These are phyloP conservation scores for Suillus plorans DNA, from an alignment of 768 basidiomycete species.

Conservation along the genomic window DNA sequence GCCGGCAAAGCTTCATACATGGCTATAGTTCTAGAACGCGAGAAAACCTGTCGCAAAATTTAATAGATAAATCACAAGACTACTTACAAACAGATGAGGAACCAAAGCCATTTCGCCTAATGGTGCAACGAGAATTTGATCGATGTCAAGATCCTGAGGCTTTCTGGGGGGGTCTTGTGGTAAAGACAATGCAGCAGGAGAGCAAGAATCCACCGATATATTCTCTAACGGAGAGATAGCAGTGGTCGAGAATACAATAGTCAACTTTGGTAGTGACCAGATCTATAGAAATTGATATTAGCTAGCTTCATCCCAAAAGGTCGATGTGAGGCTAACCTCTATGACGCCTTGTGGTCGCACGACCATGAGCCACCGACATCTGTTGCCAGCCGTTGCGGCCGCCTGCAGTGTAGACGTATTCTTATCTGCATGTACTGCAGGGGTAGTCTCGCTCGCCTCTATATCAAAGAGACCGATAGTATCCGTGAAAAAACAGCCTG, in stretches of 20 bases:
- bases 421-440: slow-evolving; percentile 31
- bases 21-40: slow-evolving; percentile 77
- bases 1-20: slow-evolving; percentile 74
- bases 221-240: slow-evolving; percentile 61
- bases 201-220: slow-evolving; percentile 67
- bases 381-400: slow-evolving; percentile 60
- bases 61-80: slow-evolving; percentile 5
- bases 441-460: slow-evolving; percentile 34
- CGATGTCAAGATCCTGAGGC: slow-evolving; percentile 74
- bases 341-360: slow-evolving; percentile 75
- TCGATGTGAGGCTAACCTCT: slow-evolving; percentile 53
- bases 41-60: slow-evolving; percentile 56
- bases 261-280: slow-evolving; percentile 82
- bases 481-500: slow-evolving; percentile 80
- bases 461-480: slow-evolving; percentile 57
- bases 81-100: slow-evolving; percentile 74
- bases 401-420: slow-evolving; percentile 64
- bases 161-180: slow-evolving; percentile 72
- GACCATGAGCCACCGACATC: slow-evolving; percentile 75
- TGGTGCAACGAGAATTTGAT: slow-evolving; percentile 70
- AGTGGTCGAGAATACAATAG: slow-evolving; percentile 71
- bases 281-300: slow-evolving; percentile 49
- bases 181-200: slow-evolving; percentile 56
- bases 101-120: slow-evolving; percentile 66
- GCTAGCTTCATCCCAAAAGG: slow-evolving; percentile 8